These are phyloP conservation scores for Colletotrichum tanaceti DNA, from an alignment of 2,329 filamentous ascomycete genomes.

Conservation along the genomic window DNA sequence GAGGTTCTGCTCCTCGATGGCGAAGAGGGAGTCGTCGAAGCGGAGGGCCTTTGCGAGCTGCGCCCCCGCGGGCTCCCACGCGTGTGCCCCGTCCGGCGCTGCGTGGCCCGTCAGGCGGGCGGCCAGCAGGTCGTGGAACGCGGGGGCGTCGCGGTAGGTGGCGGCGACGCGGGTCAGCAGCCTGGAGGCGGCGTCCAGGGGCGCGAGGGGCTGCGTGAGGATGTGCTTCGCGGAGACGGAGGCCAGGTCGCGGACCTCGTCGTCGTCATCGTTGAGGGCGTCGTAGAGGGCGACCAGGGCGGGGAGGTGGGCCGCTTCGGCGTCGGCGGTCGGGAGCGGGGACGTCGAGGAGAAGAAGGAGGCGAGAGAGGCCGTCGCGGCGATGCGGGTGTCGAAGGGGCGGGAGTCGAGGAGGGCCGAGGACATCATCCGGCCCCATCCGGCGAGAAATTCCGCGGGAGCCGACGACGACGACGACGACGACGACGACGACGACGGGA, in stretches of 20 bases:
- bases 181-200: conserved; percentile 59
- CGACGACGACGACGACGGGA: conserved; percentile 28
- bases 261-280: conserved; percentile 88
- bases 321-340: conserved; percentile 44
- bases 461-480: conserved; percentile 34
- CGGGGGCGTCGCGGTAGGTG: conserved; percentile 49
- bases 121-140: conserved; percentile 56
- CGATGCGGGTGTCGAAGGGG: conserved; percentile 74
- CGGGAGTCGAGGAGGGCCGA: conserved; percentile 46
- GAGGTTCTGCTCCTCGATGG: conserved; percentile 92
- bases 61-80: conserved; percentile 48
- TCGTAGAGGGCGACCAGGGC: conserved; percentile 78
- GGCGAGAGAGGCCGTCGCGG: conserved; percentile 66
- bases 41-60: conserved; percentile 60
- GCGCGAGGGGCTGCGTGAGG: conserved; percentile 58
- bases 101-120: conserved; percentile 57
- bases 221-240: conserved; percentile 62
- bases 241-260: conserved; percentile 80
- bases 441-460: conserved; percentile 44
- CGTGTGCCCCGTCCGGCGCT: neutral
- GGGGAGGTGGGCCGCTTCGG: conserved; percentile 58
- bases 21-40: conserved; percentile 79
- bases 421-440: conserved; percentile 64
- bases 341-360: conserved; percentile 58
- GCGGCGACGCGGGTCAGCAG: conserved; percentile 58